Percentiles rank a stretch among this genome's conserved stretches.
Evolutionary conservation across 176 grass and related monocot species (phyloP).

Genomic region (barley (Hordeum vulgare)): DNA sequence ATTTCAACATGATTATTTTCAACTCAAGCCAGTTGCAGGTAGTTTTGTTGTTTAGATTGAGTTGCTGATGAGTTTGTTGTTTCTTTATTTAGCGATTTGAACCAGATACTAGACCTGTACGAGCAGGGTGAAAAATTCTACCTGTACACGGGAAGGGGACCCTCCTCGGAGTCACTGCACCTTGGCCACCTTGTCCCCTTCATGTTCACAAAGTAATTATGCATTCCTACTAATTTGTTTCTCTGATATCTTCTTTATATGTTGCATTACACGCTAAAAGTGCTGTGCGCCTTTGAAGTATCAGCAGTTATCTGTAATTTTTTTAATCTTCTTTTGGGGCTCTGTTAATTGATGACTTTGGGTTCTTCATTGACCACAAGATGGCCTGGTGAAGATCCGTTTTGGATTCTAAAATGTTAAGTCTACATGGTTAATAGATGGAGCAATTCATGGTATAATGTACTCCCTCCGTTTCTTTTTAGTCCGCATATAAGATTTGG

Average conservation of each 20-base stretch:
- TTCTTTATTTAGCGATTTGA: slow-evolving; percentile 46
- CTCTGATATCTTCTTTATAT: not conserved
- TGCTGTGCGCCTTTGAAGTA: not conserved
- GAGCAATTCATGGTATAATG: not conserved
- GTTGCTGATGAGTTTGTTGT: not conserved
- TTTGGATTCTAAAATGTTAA: not conserved
- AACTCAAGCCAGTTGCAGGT: too few relatives aligned
- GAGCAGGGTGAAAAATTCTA: slow-evolving; percentile 78
- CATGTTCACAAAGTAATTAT: slow-evolving; percentile 90
- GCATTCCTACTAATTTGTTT: not conserved
- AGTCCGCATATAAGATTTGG: too few relatives aligned
- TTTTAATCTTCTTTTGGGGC: not conserved
- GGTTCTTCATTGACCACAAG: not conserved
- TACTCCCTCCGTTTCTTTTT: too few relatives aligned
- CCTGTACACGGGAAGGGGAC: slow-evolving; percentile 81
- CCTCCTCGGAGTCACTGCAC: slow-evolving; percentile 82
- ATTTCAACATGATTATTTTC: not conserved
- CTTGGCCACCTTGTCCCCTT: slow-evolving; percentile 85
- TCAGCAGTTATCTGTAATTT: not conserved
- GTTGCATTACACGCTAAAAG: not conserved
- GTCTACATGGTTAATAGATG: not conserved
- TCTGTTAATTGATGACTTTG: not conserved
- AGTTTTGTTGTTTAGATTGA: not conserved
- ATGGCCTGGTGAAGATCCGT: not conserved
- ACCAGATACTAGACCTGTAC: slow-evolving; percentile 55